Evolutionary conservation across 1,284 basidiomycete species (phyloP), one percentile per base, ranked within the genome.

Genomic region (Agaricales sp.): DNA sequence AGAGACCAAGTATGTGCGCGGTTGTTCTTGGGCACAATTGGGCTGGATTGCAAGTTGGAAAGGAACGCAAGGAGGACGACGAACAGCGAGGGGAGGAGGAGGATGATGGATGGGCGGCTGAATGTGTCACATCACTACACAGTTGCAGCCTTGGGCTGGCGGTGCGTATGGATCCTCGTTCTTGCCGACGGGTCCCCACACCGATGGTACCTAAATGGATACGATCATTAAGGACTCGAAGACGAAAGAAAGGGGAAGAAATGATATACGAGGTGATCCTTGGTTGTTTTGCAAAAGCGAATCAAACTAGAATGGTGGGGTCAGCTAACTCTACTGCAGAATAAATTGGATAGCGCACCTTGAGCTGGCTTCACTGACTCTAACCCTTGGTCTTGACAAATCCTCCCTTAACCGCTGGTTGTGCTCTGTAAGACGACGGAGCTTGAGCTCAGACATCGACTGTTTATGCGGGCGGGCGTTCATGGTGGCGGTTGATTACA

Each of bases 401-500:
- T 98, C 94, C 67, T 97, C 94, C 60, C 82, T 73, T 58, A 98
- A 68, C 52, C 94, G 77, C 63, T 87, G 82, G 63, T 97, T 98
- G 69, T 97, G 92, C 71, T 98, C 94, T 53, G 84, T 82, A 57
- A 98, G 72, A 51, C 94, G 75, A 45, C 94, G 80, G 55, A 97
- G 83, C 78, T 95, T 96, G 62, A 98, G 82, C 77, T 97, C 94
- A 48, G 88, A 89, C 92, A 97, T 95, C 58, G 87, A 86, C 71
- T 89, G 87, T 69, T 89, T 60, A 52, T 61, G 58, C 25, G 48
- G 49, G 35, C 25, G 18, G 14, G 30, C 30, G 30, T 35, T 35
- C 30, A 35, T 35, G 8, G 30, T 35, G 30, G 30, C n/a, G n/a
- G n/a, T n/a, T n/a, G n/a, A n/a, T n/a, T n/a, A n/a, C n/a, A n/a